A percentile compares a stretch with the other conserved stretches of the same genome.
These are phyloP conservation scores for Colletotrichum coccodes DNA, from an alignment of 2,329 filamentous ascomycete species.

Conservation along the genomic window DNA sequence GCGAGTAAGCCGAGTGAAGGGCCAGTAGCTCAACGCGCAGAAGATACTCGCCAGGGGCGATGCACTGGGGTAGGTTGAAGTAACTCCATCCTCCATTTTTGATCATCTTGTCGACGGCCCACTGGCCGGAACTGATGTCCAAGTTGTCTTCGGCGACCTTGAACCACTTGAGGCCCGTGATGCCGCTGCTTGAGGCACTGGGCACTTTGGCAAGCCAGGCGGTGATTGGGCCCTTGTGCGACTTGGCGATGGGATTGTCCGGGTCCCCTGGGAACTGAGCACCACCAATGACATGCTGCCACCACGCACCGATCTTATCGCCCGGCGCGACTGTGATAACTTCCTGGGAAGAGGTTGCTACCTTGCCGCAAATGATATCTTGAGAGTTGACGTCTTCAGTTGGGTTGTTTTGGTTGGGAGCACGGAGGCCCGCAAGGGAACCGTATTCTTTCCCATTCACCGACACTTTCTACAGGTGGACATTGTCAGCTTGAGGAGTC, in stretches of 20 bases:
- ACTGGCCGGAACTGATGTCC: constrained; percentile 52
- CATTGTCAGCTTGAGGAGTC: neutral
- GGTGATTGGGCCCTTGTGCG: constrained; percentile 65
- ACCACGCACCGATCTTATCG: constrained; percentile 61
- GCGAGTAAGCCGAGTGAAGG: constrained; percentile 58
- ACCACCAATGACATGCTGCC: constrained; percentile 65
- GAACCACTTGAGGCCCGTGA: constrained; percentile 44
- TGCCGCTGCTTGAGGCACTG: constrained; percentile 55
- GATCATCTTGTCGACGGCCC: constrained; percentile 60
- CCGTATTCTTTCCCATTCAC: constrained; percentile 29
- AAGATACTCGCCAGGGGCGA: constrained; percentile 65
- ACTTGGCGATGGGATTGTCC: constrained; percentile 64
- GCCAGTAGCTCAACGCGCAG: constrained; percentile 65
- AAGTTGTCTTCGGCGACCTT: constrained; percentile 59
- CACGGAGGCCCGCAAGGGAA: constrained; percentile 27
- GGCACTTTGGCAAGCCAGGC: constrained; percentile 64
- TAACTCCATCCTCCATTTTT: constrained; percentile 55
- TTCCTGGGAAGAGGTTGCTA: constrained; percentile 50
- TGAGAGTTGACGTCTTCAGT: constrained; percentile 59
- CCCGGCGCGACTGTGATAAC: constrained; percentile 61
- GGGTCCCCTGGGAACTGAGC: constrained; percentile 58
- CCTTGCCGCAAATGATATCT: constrained; percentile 61
- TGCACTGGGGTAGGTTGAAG: constrained; percentile 60
- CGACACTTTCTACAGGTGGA: constrained; percentile 10
- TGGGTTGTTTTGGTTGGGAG: constrained; percentile 56